Evolutionary conservation across 192 early-diverging fungal genomes (phyloP), one percentile per base, ranked within the genome.

Genomic region (Dissophora globulifera): DNA sequence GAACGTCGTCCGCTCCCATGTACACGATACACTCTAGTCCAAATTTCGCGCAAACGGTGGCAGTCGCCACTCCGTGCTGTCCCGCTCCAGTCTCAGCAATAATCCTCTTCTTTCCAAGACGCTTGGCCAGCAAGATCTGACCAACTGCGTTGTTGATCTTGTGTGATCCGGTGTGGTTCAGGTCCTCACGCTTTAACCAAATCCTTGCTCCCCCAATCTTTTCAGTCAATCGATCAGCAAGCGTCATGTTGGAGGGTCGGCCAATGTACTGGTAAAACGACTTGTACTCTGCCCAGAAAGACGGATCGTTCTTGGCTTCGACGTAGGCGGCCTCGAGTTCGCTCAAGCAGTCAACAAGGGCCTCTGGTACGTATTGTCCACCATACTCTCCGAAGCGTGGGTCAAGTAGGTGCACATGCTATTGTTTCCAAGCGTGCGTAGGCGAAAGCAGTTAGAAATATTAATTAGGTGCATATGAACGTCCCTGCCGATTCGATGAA

Each of bases 1-100:
- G 86, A 41, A 93, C 93, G 81, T 99, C 97, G 78, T 97, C 95
- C 6, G 92, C 91, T 52, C 97, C 97, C 97, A 99, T 99, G 83
- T 98, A 99, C 38, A 99, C 86, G 67, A 93, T 88, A 79, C 97
- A 98, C 82, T 98, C 92, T 48, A 99, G 83, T 8, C 95, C 95
- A 79, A 99, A 93, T 82, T 97, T 98, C 63, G 97, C 97, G 80
- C 97, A 99, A 23, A 96, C 94, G 38, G 95, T 97, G 2, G 97
- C 97, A 2, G 96, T 98, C 19, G 94, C 96, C 15, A 99, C 96
- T 79, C 96, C 97, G 78, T 99, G 96, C 66, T 99, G 97, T 12
- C 97, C 97, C 48, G 97, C 96, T 46, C 97, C 96, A 13, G 97
- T 99, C 71, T 99, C 97, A 50, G 97, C 96, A 85, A 99, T 99